Conservation (phyloP, 306 rosid species). For the Quercus variabilis region DNA sequence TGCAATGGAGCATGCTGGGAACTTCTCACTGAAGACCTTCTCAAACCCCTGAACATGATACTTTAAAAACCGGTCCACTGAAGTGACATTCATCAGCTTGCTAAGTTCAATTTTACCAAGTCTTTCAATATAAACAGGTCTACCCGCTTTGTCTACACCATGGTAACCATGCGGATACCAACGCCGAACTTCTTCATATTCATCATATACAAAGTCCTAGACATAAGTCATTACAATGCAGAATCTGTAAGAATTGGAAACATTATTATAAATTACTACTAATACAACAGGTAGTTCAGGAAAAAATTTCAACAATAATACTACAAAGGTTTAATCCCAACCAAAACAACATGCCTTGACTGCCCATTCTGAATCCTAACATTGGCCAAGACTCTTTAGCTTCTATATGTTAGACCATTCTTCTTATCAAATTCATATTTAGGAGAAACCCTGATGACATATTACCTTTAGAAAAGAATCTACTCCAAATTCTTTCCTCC, state of each 20-base stretch:
- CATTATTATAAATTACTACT: slow-evolving; percentile 14
- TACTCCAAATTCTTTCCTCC: slow-evolving; percentile 75
- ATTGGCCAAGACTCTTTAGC: slow-evolving; percentile 14
- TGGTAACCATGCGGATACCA: slow-evolving; percentile 94
- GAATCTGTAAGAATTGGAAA: slow-evolving; percentile 24
- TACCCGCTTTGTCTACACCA: slow-evolving; percentile 92
- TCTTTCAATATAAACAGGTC: slow-evolving; percentile 92
- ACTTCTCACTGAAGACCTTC: slow-evolving; percentile 75
- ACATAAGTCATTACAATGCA: slow-evolving; percentile 12
- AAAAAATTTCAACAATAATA: slow-evolving; percentile 5
- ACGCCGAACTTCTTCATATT: slow-evolving; percentile 74
- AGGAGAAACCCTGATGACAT: not conserved
- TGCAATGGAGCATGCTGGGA: slow-evolving; percentile 93
- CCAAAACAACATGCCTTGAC: slow-evolving; percentile 18
- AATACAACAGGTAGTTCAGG: slow-evolving; percentile 14
- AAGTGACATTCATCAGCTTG: slow-evolving; percentile 83
- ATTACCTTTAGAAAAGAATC: slow-evolving; percentile 78
- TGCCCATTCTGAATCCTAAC: slow-evolving; percentile 21
- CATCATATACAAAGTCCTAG: slow-evolving; percentile 75
- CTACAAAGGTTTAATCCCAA: slow-evolving; percentile 12
- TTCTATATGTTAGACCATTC: not conserved
- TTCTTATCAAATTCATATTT: not conserved
- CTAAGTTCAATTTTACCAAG: slow-evolving; percentile 82
- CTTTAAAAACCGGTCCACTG: slow-evolving; percentile 77
- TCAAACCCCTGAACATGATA: slow-evolving; percentile 96